phyloP scores from a whole-genome alignment of 1,284 basidiomycete species.

The Pseudozyma sp. region DNA sequence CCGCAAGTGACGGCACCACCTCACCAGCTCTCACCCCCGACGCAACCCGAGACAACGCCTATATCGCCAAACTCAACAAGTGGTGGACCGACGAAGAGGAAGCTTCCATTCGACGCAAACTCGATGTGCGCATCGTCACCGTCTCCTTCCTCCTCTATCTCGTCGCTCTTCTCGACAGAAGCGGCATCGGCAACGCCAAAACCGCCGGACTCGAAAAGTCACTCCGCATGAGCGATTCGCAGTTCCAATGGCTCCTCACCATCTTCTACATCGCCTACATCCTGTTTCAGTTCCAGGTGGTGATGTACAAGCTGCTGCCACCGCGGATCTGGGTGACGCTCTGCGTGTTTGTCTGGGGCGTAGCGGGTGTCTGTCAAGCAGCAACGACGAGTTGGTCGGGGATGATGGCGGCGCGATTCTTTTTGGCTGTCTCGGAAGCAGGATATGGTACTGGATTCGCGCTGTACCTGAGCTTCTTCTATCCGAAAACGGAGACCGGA shows the following conservation, averaged over 20 bases:
- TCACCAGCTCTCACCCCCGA: neutral
- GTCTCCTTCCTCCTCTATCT: conserved; percentile 42
- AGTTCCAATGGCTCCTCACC: conserved; percentile 64
- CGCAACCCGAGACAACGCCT: conserved; percentile 8
- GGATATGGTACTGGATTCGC: conserved; percentile 61
- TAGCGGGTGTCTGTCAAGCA: conserved; percentile 53
- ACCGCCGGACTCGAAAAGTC: conserved; percentile 53
- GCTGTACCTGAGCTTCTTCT: conserved; percentile 62
- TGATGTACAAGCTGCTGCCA: conserved; percentile 59
- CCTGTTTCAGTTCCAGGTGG: conserved; percentile 55
- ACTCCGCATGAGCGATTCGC: conserved; percentile 44
- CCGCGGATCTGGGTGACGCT: conserved; percentile 52
- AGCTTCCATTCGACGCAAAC: conserved; percentile 36
- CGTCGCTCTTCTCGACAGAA: conserved; percentile 43
- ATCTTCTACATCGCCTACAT: conserved; percentile 62
- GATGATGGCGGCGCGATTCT: conserved; percentile 59
- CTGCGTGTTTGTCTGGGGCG: conserved; percentile 61
- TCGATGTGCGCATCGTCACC: conserved; percentile 48
- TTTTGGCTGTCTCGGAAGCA: conserved; percentile 59
- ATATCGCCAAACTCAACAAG: conserved; percentile 25
- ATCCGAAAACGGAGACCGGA: conserved; percentile 60
- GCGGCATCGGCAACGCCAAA: conserved; percentile 60
- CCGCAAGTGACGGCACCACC: neutral
- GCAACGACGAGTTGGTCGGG: conserved; percentile 52
- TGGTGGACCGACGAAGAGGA: conserved; percentile 62